phyloP scores from a whole-genome alignment of 306 rosid genomes.

The Rosa multiflora region DNA sequence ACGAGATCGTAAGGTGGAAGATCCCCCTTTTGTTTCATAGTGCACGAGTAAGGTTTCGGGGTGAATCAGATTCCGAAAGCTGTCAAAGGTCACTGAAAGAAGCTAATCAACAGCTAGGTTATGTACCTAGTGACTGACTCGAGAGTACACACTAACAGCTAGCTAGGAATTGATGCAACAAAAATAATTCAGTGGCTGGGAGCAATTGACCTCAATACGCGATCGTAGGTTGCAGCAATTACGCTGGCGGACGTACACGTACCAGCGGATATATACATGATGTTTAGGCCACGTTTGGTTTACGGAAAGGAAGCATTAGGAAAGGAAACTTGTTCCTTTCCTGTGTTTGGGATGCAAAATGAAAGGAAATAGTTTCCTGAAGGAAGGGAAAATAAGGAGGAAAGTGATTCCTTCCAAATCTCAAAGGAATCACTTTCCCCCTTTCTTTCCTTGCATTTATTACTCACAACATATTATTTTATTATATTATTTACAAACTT shows the following conservation, averaged over 20 bases:
- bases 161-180: background rate
- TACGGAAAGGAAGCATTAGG: too few relatives aligned
- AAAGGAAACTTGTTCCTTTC: too few relatives aligned
- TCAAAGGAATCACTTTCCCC: too few relatives aligned
- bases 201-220: background rate
- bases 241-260: background rate
- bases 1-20: background rate
- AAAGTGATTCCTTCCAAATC: too few relatives aligned
- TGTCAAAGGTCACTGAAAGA: background rate
- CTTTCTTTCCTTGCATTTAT: too few relatives aligned
- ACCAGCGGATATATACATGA: too few relatives aligned
- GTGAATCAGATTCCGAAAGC: slow-evolving; percentile 11
- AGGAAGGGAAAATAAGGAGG: too few relatives aligned
- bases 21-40: slow-evolving; percentile 6
- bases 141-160: background rate
- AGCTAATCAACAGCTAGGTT: background rate
- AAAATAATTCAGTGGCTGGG: background rate
- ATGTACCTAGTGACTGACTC: background rate
- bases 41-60: background rate
- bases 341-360: too few relatives aligned
- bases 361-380: too few relatives aligned
- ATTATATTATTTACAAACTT: too few relatives aligned
- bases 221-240: background rate
- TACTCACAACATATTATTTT: too few relatives aligned
- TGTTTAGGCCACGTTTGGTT: too few relatives aligned